These are phyloP conservation scores for Paraphaeosphaeria sporulosa DNA, from an alignment of 2,329 filamentous ascomycete species.

Conservation along the genomic window DNA sequence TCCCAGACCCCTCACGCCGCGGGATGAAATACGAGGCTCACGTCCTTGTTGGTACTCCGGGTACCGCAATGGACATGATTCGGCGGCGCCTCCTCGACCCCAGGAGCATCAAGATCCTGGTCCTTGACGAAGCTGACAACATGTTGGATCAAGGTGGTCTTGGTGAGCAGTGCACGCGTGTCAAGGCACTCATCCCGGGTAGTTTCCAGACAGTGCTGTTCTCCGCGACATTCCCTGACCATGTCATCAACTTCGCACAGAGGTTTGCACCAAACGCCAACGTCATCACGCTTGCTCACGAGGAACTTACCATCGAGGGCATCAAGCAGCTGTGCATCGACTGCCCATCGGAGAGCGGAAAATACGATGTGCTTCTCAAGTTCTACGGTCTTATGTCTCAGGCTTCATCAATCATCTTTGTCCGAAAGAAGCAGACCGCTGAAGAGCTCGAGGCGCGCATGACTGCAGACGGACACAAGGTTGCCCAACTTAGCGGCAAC, in stretches of 20 bases:
- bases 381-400: conserved; percentile 97
- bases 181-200: conserved; percentile 82
- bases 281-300: conserved; percentile 83
- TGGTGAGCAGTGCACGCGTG: conserved; percentile 91
- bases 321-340: conserved; percentile 99
- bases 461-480: conserved; percentile 87
- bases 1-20: conserved; percentile 77
- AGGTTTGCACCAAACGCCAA: conserved; percentile 88
- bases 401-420: conserved; percentile 97
- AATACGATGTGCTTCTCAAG: conserved; percentile 87
- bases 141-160: conserved; percentile 97
- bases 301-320: conserved; percentile 93
- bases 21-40: conserved; percentile 75
- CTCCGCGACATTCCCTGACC: conserved; percentile 89
- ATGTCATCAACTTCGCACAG: conserved; percentile 83
- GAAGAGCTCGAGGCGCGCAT: conserved; percentile 85
- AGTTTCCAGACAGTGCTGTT: conserved; percentile 90
- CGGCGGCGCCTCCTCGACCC: conserved; percentile 77
- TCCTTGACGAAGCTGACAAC: conserved; percentile 97
- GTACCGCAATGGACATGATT: conserved; percentile 89
- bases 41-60: conserved; percentile 91
- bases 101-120: conserved; percentile 77
- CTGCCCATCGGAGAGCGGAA: conserved; percentile 80
- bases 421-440: conserved; percentile 79
- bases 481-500: conserved; percentile 87